Evolutionary conservation across 23 red algal genomes (phyloP).

Genomic region (Cyanidioschyzon merolae): DNA sequence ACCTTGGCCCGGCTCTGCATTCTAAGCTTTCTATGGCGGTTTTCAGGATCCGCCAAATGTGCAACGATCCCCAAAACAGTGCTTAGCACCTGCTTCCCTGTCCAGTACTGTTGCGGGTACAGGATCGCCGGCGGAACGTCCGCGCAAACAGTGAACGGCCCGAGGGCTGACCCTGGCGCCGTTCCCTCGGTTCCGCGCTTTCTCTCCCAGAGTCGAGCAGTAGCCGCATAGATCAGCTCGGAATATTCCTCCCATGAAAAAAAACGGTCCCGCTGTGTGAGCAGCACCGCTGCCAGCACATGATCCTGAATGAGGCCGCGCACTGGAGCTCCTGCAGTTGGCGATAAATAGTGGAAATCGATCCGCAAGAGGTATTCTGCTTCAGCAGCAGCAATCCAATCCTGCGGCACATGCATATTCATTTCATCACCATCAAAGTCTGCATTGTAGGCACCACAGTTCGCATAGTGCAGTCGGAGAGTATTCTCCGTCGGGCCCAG

Average conservation of each 20-base stretch:
- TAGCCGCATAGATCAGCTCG: constrained; percentile 72
- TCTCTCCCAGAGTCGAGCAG: constrained; percentile 29
- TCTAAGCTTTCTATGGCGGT: not conserved
- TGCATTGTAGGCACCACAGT: constrained; percentile 98
- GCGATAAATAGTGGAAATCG: constrained; percentile 77
- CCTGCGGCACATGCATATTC: constrained; percentile 97
- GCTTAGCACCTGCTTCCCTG: constrained; percentile 89
- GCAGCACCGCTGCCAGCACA: constrained; percentile 59
- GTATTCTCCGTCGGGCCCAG: constrained; percentile 73
- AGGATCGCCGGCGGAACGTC: constrained; percentile 41
- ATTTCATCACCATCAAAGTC: constrained; percentile 99
- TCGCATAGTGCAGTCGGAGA: constrained; percentile 92
- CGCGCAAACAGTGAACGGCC: not conserved
- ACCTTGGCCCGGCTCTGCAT: not conserved
- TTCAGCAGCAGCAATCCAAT: constrained; percentile 62
- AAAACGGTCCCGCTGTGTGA: constrained; percentile 71
- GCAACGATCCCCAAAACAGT: constrained; percentile 40
- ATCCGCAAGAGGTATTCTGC: constrained; percentile 45
- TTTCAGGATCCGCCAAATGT: not conserved
- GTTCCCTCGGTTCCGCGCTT: not conserved
- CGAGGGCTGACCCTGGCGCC: not conserved
- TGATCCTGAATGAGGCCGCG: constrained; percentile 99
- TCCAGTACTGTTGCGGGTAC: constrained; percentile 58
- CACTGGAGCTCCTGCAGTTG: constrained; percentile 72
- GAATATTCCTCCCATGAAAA: constrained; percentile 41